phyloP scores from a whole-genome alignment of 139 green algal genomes.

The Pleodorina starrii region DNA sequence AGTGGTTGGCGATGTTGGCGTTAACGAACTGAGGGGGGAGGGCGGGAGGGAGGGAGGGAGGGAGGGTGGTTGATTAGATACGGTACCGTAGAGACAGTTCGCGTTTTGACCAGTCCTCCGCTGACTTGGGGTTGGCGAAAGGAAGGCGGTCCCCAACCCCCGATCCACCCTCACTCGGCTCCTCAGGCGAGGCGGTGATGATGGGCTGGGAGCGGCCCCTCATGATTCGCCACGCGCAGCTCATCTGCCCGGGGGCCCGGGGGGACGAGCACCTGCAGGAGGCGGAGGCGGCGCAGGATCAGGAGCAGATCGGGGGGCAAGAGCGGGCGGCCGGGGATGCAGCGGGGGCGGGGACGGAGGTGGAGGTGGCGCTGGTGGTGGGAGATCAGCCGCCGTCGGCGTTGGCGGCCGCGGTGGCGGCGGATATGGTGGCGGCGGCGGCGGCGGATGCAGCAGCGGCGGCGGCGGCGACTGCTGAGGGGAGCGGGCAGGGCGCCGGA shows the following conservation, averaged over 20 bases:
- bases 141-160: too few relatives aligned
- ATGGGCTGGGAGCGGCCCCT: slow-evolving; percentile 96
- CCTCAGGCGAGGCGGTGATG: slow-evolving; percentile 93
- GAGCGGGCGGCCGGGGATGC: background rate
- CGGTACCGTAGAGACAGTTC: too few relatives aligned
- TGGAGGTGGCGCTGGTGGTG: background rate
- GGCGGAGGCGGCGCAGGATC: background rate
- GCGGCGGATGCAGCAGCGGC: background rate
- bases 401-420: background rate
- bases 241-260: slow-evolving; percentile 64
- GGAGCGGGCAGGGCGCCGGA: background rate
- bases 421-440: too few relatives aligned
- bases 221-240: slow-evolving; percentile 92
- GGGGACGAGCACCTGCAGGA: background rate
- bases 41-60: background rate
- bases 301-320: background rate
- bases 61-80: too few relatives aligned
- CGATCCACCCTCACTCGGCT: too few relatives aligned
- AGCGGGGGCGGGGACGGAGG: too few relatives aligned
- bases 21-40: background rate
- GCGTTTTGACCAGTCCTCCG: too few relatives aligned
- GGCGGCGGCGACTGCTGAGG: background rate
- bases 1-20: too few relatives aligned
- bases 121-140: too few relatives aligned
- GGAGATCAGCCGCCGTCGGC: background rate